A percentile compares a stretch with the other conserved stretches of the same genome.
phyloP scores from a whole-genome alignment of 805 yeast species.

The Kodamaea sagamina region DNA sequence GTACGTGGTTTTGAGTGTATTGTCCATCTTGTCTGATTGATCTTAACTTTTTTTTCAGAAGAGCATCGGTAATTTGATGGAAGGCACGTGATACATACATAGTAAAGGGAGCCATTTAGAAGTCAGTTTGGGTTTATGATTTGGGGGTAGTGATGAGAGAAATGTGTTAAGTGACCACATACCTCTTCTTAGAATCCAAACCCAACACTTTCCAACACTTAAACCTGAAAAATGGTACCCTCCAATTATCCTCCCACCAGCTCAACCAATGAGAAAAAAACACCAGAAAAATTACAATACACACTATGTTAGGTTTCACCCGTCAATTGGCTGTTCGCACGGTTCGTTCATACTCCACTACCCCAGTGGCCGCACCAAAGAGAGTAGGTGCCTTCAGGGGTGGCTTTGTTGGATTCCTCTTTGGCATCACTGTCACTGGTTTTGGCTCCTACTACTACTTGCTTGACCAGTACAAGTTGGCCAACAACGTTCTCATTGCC shows the following conservation, averaged over 20 bases:
- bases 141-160: too few relatives aligned
- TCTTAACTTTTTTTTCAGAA: slow-evolving; percentile 13
- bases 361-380: slow-evolving; percentile 28
- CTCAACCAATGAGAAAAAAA: neutral
- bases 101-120: too few relatives aligned
- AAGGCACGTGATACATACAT: slow-evolving; percentile 1
- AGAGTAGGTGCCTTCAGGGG: slow-evolving; percentile 47
- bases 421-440: slow-evolving; percentile 76
- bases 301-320: slow-evolving; percentile 17
- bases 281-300: slow-evolving; percentile 2
- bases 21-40: slow-evolving; percentile 15
- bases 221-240: too few relatives aligned
- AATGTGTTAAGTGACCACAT: too few relatives aligned
- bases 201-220: too few relatives aligned
- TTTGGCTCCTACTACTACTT: slow-evolving; percentile 75
- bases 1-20: slow-evolving; percentile 40
- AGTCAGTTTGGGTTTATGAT: too few relatives aligned
- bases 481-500: slow-evolving; percentile 70
- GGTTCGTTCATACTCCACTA: slow-evolving; percentile 34
- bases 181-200: too few relatives aligned
- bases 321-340: slow-evolving; percentile 21
- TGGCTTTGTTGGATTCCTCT: slow-evolving; percentile 71
- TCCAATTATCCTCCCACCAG: too few relatives aligned
- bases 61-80: slow-evolving; percentile 15
- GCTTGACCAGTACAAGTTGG: slow-evolving; percentile 71